Percentiles rank a stretch among this genome's conserved stretches.
Evolutionary conservation across 148 eudicot genomes (phyloP).

Genomic region (Cornus controversa): DNA sequence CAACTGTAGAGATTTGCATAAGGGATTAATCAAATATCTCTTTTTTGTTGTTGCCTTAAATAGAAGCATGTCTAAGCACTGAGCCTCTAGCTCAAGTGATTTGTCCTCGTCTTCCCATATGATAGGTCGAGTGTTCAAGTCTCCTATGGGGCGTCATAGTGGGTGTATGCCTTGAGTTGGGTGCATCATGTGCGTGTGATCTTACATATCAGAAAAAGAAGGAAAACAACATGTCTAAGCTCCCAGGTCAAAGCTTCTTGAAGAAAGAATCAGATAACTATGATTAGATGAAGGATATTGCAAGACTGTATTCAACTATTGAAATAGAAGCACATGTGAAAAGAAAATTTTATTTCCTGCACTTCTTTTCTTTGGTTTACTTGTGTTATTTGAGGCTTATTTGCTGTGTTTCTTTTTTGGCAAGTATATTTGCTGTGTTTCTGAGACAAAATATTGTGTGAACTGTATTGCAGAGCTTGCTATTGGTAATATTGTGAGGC

Average conservation of each 20-base stretch:
- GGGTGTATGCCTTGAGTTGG: too few relatives aligned
- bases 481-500: constrained; percentile 92
- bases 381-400: constrained; percentile 2
- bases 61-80: too few relatives aligned
- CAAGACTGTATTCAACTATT: not conserved
- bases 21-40: too few relatives aligned
- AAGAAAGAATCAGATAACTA: not conserved
- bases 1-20: too few relatives aligned
- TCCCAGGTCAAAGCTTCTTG: not conserved
- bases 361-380: not conserved
- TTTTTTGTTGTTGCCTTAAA: too few relatives aligned
- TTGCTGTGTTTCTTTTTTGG: not conserved
- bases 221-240: too few relatives aligned
- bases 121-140: too few relatives aligned
- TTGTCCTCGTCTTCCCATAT: too few relatives aligned
- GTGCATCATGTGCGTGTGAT: too few relatives aligned
- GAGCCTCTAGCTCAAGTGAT: too few relatives aligned
- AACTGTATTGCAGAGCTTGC: constrained; percentile 77
- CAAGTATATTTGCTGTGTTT: not conserved
- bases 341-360: not conserved
- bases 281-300: not conserved
- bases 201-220: too few relatives aligned
- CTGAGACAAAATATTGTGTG: not conserved
- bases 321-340: not conserved
- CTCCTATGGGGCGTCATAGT: too few relatives aligned